A percentile compares a stretch with the other conserved stretches of the same genome.
These are phyloP conservation scores for Trametes versicolor DNA, from an alignment of 1,284 basidiomycete species.

Conservation along the genomic window DNA sequence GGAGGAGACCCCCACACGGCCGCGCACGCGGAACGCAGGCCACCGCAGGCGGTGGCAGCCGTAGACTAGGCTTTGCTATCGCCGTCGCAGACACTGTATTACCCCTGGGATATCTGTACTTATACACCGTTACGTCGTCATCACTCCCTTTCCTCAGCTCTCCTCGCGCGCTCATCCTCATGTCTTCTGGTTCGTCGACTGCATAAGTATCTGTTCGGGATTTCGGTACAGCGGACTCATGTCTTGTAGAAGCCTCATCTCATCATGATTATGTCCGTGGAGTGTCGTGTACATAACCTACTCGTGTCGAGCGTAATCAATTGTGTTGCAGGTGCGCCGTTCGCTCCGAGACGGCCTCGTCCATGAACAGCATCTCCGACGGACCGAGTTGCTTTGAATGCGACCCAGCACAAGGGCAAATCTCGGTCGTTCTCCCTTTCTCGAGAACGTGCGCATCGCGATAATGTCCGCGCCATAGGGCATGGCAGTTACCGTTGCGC, in stretches of 20 bases:
- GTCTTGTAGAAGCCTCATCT: constrained; percentile 29
- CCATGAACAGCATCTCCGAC: neutral
- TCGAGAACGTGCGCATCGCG: neutral
- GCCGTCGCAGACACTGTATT: constrained; percentile 12
- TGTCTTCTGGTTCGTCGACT: constrained; percentile 14
- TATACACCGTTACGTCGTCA: constrained; percentile 7
- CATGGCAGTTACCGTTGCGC: neutral
- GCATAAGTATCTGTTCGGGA: constrained; percentile 16
- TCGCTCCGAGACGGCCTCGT: neutral
- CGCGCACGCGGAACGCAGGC: constrained; percentile 54
- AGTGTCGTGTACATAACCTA: constrained; percentile 31
- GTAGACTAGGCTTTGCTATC: constrained; percentile 16
- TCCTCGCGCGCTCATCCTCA: constrained; percentile 19
- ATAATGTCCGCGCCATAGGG: neutral
- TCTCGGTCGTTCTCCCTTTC: neutral
- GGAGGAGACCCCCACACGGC: constrained; percentile 73
- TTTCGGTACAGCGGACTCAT: constrained; percentile 23
- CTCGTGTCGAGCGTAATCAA: constrained; percentile 28
- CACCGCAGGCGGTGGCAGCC: constrained; percentile 43
- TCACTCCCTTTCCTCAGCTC: constrained; percentile 12
- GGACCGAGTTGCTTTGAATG: neutral
- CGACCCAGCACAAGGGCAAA: constrained; percentile 2
- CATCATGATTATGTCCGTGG: constrained; percentile 25
- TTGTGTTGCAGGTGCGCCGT: neutral
- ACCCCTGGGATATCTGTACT: constrained; percentile 13